phyloP scores from a whole-genome alignment of 2,329 filamentous ascomycete species.

The Xylariales sp. region DNA sequence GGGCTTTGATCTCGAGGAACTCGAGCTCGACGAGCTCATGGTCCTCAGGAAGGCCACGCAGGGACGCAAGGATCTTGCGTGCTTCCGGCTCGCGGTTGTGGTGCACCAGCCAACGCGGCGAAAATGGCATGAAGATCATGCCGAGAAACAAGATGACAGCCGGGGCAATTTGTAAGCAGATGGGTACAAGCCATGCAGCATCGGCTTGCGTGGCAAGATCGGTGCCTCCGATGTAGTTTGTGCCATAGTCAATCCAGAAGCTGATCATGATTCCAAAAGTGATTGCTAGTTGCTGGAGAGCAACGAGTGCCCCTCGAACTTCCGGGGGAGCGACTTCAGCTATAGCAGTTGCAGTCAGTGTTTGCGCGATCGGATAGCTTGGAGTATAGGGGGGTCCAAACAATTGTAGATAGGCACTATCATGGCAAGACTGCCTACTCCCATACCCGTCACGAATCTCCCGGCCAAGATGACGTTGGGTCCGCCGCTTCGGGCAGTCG shows the following conservation, averaged over 20 bases:
- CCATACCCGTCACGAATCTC: constrained; percentile 69
- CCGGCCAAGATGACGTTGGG: constrained; percentile 62
- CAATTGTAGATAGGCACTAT: constrained; percentile 54
- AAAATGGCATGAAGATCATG: constrained; percentile 78
- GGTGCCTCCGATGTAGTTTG: constrained; percentile 59
- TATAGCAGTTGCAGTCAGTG: not conserved
- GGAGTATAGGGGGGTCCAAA: no score
- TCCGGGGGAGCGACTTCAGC: constrained; percentile 41
- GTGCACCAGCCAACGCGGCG: constrained; percentile 70
- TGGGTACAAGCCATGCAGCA: constrained; percentile 69
- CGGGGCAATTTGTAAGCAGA: constrained; percentile 66
- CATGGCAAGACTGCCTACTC: constrained; percentile 64
- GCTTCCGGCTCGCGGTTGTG: constrained; percentile 61
- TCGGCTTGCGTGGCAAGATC: constrained; percentile 48
- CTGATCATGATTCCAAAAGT: constrained; percentile 61
- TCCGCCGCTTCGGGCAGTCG: constrained; percentile 52
- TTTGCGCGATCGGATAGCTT: no score
- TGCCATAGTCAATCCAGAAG: constrained; percentile 62
- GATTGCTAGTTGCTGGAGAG: constrained; percentile 46
- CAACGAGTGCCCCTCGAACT: constrained; percentile 37
- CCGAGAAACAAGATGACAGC: constrained; percentile 62
- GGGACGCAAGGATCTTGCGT: constrained; percentile 53
- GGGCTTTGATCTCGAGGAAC: constrained; percentile 78
- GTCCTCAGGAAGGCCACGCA: constrained; percentile 57
- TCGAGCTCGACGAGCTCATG: constrained; percentile 70